Evolutionary conservation across 495 filamentous ascomycete genomes (phyloP).

Genomic region (Cercophora scortea): DNA sequence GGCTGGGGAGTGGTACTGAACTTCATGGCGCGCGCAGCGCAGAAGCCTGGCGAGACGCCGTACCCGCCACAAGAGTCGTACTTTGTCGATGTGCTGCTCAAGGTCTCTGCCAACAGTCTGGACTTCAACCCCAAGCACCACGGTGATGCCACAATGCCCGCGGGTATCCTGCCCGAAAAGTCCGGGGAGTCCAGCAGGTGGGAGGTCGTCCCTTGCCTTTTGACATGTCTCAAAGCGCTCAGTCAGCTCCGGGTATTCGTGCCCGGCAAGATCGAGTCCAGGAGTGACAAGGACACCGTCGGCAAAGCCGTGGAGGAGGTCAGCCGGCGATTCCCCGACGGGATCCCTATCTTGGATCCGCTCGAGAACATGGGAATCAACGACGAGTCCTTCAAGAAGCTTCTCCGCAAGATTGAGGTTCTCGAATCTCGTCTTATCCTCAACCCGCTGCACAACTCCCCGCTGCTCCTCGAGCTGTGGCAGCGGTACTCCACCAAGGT

Average conservation of each 20-base stretch:
- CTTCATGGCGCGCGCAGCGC: constrained; percentile 50
- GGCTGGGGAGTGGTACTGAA: constrained; percentile 88
- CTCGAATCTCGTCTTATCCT: constrained; percentile 83
- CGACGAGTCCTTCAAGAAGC: constrained; percentile 86
- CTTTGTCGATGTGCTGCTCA: constrained; percentile 73
- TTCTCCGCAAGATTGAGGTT: constrained; percentile 92
- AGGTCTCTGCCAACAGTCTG: constrained; percentile 51
- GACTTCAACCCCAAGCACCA: constrained; percentile 23
- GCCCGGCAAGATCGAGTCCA: constrained; percentile 59
- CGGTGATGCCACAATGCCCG: constrained; percentile 26
- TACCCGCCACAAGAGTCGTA: constrained; percentile 63
- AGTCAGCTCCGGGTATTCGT: constrained; percentile 71
- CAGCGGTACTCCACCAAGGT: constrained; percentile 77
- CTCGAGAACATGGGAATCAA: constrained; percentile 91
- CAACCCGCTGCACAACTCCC: constrained; percentile 85
- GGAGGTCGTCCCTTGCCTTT: constrained; percentile 77
- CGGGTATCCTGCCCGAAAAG: constrained; percentile 16
- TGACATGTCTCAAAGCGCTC: constrained; percentile 75
- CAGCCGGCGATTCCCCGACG: constrained; percentile 82
- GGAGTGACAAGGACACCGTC: constrained; percentile 54
- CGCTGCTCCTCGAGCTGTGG: constrained; percentile 72
- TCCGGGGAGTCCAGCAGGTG: constrained; percentile 40
- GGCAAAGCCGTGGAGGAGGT: constrained; percentile 63
- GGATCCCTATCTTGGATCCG: constrained; percentile 78
- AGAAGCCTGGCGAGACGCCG: constrained; percentile 53